A percentile compares a stretch with the other conserved stretches of the same genome.
phyloP scores from a whole-genome alignment of 2,329 filamentous ascomycete species.

The Alternaria tenuissima region DNA sequence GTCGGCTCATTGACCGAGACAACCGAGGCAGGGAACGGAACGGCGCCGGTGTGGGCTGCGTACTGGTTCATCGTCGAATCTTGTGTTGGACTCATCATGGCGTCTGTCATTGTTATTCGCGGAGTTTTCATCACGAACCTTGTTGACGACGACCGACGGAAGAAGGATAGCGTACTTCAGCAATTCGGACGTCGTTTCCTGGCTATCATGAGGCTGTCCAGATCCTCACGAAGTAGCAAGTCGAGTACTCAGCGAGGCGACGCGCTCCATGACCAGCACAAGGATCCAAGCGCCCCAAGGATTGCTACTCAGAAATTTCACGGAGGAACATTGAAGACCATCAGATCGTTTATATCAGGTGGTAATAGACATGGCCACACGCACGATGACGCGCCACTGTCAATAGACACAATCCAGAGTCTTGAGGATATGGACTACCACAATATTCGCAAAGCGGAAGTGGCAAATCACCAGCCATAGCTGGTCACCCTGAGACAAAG shows the following conservation, averaged over 20 bases:
- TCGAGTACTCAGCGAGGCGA: conserved; percentile 1
- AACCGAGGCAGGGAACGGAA: conserved; percentile 1
- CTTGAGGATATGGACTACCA: not conserved
- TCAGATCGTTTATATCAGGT: conserved; percentile 6
- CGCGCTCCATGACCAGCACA: not conserved
- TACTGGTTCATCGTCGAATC: conserved; percentile 11
- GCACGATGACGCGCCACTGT: conserved; percentile 1
- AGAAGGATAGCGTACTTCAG: conserved; percentile 5
- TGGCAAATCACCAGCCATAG: not conserved
- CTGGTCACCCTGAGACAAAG: not conserved
- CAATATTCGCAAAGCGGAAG: not conserved
- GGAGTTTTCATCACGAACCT: conserved; percentile 6
- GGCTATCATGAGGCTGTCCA: conserved; percentile 8
- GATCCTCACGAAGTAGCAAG: conserved; percentile 1
- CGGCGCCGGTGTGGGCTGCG: conserved; percentile 12
- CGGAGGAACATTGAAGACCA: conserved; percentile 7
- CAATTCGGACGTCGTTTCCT: conserved; percentile 6
- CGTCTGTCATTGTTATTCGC: conserved; percentile 11
- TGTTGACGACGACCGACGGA: conserved; percentile 1
- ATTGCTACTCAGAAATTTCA: conserved; percentile 9
- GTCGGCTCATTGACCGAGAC: conserved; percentile 10
- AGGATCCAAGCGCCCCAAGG: conserved; percentile 3
- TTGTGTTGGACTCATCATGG: conserved; percentile 10
- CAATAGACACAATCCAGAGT: not conserved
- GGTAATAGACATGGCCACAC: conserved; percentile 3